A percentile compares a stretch with the other conserved stretches of the same genome.
Evolutionary conservation across 2,329 filamentous ascomycete species (phyloP).

Genomic region (Aspergillus brunneoviolaceus): DNA sequence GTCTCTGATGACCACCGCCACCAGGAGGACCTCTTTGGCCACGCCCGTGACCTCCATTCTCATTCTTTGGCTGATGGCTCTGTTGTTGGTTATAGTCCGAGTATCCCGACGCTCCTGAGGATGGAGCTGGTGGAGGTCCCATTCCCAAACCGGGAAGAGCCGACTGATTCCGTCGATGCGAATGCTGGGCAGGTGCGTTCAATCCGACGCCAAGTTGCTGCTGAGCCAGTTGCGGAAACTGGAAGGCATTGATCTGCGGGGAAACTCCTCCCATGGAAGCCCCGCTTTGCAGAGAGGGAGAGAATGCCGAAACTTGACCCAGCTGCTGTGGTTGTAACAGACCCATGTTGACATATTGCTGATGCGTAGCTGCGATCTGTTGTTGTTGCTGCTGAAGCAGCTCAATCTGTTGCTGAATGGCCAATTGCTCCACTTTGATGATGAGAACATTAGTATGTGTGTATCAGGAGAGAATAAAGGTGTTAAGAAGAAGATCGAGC

Average conservation of each 20-base stretch:
- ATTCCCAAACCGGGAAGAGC: conserved; percentile 89
- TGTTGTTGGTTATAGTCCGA: conserved; percentile 70
- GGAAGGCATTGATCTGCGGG: conserved; percentile 75
- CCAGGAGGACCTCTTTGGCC: conserved; percentile 70
- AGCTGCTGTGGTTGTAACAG: conserved; percentile 88
- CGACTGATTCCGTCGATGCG: conserved; percentile 97
- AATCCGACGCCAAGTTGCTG: conserved; percentile 69
- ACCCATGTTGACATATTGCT: conserved; percentile 97
- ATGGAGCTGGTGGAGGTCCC: conserved; percentile 88
- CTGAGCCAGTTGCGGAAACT: conserved; percentile 79
- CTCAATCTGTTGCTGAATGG: conserved; percentile 97
- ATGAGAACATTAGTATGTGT: conserved; percentile 18
- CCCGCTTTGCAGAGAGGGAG: conserved; percentile 69
- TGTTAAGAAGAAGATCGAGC: not conserved
- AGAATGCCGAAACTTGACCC: conserved; percentile 68
- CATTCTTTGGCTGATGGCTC: conserved; percentile 64
- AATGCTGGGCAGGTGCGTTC: conserved; percentile 74
- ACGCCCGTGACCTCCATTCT: conserved; percentile 68
- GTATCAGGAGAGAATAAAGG: conserved; percentile 37
- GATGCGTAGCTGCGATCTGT: conserved; percentile 92
- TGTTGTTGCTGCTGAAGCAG: conserved; percentile 96
- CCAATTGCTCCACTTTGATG: conserved; percentile 84
- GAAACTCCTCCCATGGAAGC: conserved; percentile 68
- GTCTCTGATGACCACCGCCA: conserved; percentile 78
- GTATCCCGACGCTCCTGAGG: conserved; percentile 82